Evolutionary conservation across 768 basidiomycete genomes (phyloP), one percentile per base, ranked within the genome.

Genomic region (Amanita subjunquillea): DNA sequence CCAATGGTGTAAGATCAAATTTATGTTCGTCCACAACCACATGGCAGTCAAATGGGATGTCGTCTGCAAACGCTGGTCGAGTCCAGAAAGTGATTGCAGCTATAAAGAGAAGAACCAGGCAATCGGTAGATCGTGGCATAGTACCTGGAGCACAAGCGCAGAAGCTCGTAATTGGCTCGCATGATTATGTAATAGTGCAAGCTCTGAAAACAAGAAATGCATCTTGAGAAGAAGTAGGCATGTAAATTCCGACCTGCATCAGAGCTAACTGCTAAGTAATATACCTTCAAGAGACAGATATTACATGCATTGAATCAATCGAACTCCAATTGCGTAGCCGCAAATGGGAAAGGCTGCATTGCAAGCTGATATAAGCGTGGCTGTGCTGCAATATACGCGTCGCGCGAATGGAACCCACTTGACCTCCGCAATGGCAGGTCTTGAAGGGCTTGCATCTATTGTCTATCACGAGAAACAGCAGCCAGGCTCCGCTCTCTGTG

Each of bases 391-490:
- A 8, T 46, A 8, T 46, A 9, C 27, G 44, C 27, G 43, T 44
- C 43, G 10, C 45, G 15, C 48, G n/a, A 39, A 50, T 15, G 32
- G 34, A 40, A 37, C 27, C 48, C 10, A 13, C 36, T 25, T 36
- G 20, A 17, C 15, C 46, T 32, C 54, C 55, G 59, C 53, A 50
- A 87, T 87, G 84, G 72, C 81, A 27, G 74, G 75, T 47, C 69
- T 85, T 36, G 78, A 85, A 58, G 59, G 58, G 27, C 72, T 91
- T 8, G 58, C 71, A 10, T 63, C 71, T 6, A 62, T 75, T 8
- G 85, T 91, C 53, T 91, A 91, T 63, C 87, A 90, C 65, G 88
- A 91, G 62, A 77, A 65, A 55, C 89, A 92, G 65, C 77, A 90
- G 62, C 57, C 68, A 53, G 87, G 87, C 22, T 89, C 87, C 2